Percentiles rank a stretch among this genome's conserved stretches.
These are phyloP conservation scores for Aureobasidium pullulans DNA, from an alignment of 2,329 filamentous ascomycete genomes.

Conservation along the genomic window DNA sequence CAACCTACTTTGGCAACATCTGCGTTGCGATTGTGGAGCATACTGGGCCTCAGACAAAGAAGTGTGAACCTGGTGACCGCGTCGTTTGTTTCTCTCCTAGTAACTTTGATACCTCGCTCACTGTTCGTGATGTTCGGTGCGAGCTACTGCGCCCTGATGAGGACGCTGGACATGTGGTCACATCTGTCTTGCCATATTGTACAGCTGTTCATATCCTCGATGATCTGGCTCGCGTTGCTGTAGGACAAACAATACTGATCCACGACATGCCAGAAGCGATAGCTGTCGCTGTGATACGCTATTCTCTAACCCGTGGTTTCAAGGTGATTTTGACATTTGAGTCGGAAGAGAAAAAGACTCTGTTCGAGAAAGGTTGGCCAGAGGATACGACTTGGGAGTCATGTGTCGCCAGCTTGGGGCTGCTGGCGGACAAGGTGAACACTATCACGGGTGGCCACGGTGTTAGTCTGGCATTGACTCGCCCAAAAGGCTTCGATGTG, in stretches of 20 bases:
- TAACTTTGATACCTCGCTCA: background rate
- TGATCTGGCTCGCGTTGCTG: too few relatives aligned
- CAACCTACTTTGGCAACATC: background rate
- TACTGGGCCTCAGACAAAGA: background rate
- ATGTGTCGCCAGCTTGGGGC: background rate
- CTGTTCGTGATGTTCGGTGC: background rate
- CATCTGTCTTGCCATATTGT: background rate
- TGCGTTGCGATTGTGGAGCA: background rate
- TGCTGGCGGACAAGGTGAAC: background rate
- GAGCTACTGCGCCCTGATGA: background rate
- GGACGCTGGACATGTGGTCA: background rate
- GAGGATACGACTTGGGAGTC: background rate
- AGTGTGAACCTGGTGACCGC: background rate
- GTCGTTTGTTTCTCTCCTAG: background rate
- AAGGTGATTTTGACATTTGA: background rate
- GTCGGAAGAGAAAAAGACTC: background rate
- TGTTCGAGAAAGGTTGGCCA: background rate
- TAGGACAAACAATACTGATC: background rate
- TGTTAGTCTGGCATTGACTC: background rate
- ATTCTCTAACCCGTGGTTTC: background rate
- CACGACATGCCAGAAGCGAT: background rate
- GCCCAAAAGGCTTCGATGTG: background rate
- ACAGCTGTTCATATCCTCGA: background rate
- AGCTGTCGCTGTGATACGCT: background rate
- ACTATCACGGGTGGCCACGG: background rate